A percentile compares a stretch with the other conserved stretches of the same genome.
phyloP scores from a whole-genome alignment of 1,284 basidiomycete genomes.

The Tremellales sp. region DNA sequence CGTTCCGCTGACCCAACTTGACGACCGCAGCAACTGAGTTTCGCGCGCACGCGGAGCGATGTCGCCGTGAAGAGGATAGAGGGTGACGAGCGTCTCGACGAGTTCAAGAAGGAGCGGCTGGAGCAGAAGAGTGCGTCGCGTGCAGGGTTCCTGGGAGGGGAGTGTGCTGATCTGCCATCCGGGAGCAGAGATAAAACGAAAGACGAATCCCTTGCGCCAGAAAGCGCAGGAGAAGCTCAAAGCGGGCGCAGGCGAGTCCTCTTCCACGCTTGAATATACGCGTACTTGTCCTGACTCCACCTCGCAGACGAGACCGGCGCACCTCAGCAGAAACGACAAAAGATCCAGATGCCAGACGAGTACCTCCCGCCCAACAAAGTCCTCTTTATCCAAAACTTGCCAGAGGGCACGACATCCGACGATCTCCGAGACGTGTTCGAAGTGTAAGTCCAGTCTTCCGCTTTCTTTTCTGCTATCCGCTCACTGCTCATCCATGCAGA shows the following conservation, averaged over 20 bases:
- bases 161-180: neutral
- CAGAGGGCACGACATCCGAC: slow-evolving; percentile 79
- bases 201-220: slow-evolving; percentile 78
- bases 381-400: slow-evolving; percentile 94
- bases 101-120: slow-evolving; percentile 67
- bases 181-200: slow-evolving; percentile 65
- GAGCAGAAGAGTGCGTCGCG: slow-evolving; percentile 72
- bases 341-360: slow-evolving; percentile 97
- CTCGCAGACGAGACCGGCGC: slow-evolving; percentile 19
- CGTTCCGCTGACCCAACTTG: neutral
- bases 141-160: slow-evolving; percentile 3
- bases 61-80: slow-evolving; percentile 76
- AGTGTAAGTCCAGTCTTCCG: slow-evolving; percentile 56
- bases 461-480: neutral
- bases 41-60: slow-evolving; percentile 83
- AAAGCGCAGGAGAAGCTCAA: slow-evolving; percentile 75
- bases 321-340: slow-evolving; percentile 53
- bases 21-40: slow-evolving; percentile 95
- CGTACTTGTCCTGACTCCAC: neutral
- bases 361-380: slow-evolving; percentile 99
- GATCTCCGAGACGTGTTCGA: slow-evolving; percentile 83
- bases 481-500: slow-evolving; percentile 49
- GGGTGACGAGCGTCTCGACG: slow-evolving; percentile 59
- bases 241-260: slow-evolving; percentile 56
- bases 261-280: too few species aligned